A percentile compares a stretch with the other conserved stretches of the same genome.
Evolutionary conservation across 345 rosid genomes (phyloP).

Genomic region (Salix arbutifolia): DNA sequence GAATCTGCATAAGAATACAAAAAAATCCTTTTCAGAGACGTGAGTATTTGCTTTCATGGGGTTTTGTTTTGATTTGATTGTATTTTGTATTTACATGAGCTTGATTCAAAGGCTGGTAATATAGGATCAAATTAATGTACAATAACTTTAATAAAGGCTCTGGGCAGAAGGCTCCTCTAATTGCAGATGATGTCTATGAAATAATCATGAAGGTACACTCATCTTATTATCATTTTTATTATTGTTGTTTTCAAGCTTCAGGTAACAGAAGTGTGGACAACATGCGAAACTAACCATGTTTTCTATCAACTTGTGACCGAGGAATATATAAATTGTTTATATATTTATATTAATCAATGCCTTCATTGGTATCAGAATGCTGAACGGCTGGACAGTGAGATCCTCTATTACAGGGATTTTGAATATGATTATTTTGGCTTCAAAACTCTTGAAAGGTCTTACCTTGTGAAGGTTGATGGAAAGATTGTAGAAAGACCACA

Average conservation of each 20-base stretch:
- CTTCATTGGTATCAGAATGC: constrained; percentile 48
- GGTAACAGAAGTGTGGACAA: neutral
- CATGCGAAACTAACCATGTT: neutral
- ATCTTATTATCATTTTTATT: neutral
- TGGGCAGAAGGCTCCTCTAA: constrained; percentile 65
- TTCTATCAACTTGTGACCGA: neutral
- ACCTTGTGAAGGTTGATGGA: constrained; percentile 76
- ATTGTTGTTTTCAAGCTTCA: neutral
- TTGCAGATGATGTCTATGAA: constrained; percentile 85
- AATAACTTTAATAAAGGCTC: constrained; percentile 61
- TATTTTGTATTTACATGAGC: neutral
- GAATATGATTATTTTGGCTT: constrained; percentile 89
- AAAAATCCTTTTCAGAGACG: constrained; percentile 84
- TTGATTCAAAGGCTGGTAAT: constrained; percentile 8
- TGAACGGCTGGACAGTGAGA: constrained; percentile 69
- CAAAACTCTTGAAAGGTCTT: constrained; percentile 87
- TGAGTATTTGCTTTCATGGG: constrained; percentile 29
- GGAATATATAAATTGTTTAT: neutral
- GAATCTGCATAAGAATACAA: constrained; percentile 86
- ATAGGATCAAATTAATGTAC: constrained; percentile 70
- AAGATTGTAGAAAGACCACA: constrained; percentile 79
- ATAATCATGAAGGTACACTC: constrained; percentile 65
- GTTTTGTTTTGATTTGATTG: neutral
- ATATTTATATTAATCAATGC: neutral
- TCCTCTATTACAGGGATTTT: constrained; percentile 77